These are phyloP conservation scores for Suillus hirtellus DNA, from an alignment of 768 basidiomycete genomes.

Conservation along the genomic window DNA sequence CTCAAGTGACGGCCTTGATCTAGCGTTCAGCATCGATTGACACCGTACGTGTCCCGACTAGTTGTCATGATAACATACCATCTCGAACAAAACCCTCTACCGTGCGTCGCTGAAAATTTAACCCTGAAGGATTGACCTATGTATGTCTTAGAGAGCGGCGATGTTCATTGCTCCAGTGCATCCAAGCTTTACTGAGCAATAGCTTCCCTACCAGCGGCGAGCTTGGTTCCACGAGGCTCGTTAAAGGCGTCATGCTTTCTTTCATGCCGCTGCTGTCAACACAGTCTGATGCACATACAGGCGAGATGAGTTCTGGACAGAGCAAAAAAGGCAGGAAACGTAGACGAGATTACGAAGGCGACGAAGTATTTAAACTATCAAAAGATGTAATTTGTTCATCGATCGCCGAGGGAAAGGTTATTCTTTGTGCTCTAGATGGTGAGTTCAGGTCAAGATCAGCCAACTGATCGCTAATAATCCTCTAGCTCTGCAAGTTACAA, in stretches of 20 bases:
- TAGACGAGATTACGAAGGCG: slow-evolving; percentile 69
- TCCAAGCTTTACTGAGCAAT: slow-evolving; percentile 43
- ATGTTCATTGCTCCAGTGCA: slow-evolving; percentile 45
- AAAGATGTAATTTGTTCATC: slow-evolving; percentile 50
- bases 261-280: slow-evolving; percentile 49
- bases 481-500: slow-evolving; percentile 50
- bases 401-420: slow-evolving; percentile 47
- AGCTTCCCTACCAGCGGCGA: slow-evolving; percentile 49
- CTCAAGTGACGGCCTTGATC: slow-evolving; percentile 1
- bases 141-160: slow-evolving; percentile 35
- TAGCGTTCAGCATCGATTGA: slow-evolving; percentile 57
- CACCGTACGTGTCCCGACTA: slow-evolving; percentile 56
- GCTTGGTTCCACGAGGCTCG: slow-evolving; percentile 51
- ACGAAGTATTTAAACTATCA: slow-evolving; percentile 62
- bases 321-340: slow-evolving; percentile 68
- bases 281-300: slow-evolving; percentile 32
- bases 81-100: slow-evolving; percentile 53
- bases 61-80: slow-evolving; percentile 54
- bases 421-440: slow-evolving; percentile 64
- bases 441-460: slow-evolving; percentile 18
- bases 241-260: slow-evolving; percentile 51
- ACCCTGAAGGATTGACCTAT: slow-evolving; percentile 9
- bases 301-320: slow-evolving; percentile 23
- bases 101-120: slow-evolving; percentile 40
- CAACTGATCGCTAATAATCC: neutral